Percentiles rank a stretch among this genome's conserved stretches.
Conservation (phyloP, 176 grass and related monocot species). For the Oropetium thomaeum region DNA sequence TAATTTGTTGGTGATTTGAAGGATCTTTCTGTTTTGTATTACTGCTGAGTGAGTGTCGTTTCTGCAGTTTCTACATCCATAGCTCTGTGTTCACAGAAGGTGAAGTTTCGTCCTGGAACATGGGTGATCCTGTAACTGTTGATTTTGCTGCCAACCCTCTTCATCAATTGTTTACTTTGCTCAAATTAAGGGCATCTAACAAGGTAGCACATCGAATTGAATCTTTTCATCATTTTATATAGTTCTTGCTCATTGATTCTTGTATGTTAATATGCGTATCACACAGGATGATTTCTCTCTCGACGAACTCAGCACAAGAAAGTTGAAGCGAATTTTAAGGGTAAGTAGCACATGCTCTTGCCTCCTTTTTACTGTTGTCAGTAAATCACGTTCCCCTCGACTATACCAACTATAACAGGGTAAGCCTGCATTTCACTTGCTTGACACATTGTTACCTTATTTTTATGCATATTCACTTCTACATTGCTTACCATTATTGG, state of each 20-base stretch:
- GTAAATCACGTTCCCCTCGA: background rate
- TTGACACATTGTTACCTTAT: background rate
- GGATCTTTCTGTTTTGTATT: background rate
- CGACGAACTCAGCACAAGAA: slow-evolving; percentile 55
- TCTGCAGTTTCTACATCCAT: slow-evolving; percentile 81
- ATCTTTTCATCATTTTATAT: background rate
- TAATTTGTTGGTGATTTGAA: background rate
- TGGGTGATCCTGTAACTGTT: slow-evolving; percentile 19
- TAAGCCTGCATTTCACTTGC: background rate
- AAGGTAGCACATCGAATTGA: slow-evolving; percentile 32
- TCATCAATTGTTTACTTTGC: slow-evolving; percentile 46
- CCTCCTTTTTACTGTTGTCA: background rate
- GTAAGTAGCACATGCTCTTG: slow-evolving; percentile 34
- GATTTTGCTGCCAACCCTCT: slow-evolving; percentile 61
- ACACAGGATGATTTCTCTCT: slow-evolving; percentile 79
- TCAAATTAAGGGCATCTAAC: slow-evolving; percentile 55
- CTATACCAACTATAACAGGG: background rate
- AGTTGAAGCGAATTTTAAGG: slow-evolving; percentile 51
- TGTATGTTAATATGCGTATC: background rate
- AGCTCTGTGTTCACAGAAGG: slow-evolving; percentile 56
- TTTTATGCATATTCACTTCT: too few relatives aligned
- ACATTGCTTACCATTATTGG: background rate
- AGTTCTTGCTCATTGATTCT: background rate
- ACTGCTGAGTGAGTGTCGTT: background rate
- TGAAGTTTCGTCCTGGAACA: slow-evolving; percentile 44